Conservation (phyloP, 2,329 filamentous ascomycete species). For the Scytalidium sp. region DNA sequence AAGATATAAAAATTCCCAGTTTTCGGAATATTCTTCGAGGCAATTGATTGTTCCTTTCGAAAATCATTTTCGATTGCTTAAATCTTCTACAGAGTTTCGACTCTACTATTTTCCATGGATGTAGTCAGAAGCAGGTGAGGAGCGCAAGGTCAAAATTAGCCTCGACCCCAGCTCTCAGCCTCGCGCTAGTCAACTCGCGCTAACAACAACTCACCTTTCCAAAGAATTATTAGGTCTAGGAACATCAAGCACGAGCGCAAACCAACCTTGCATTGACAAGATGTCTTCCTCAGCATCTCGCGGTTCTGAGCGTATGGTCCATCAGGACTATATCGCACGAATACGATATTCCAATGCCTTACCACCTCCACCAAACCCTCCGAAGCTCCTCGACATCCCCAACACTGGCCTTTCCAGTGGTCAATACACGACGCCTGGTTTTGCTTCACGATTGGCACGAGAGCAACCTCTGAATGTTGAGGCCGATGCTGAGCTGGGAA, state of each 20-base stretch:
- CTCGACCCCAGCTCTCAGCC: background rate
- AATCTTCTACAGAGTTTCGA: too few species aligned
- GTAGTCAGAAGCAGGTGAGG: too few species aligned
- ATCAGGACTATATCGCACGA: conserved; percentile 96
- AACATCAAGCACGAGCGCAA: background rate
- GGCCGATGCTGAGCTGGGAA: conserved; percentile 94
- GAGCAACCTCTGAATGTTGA: conserved; percentile 96
- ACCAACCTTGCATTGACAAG: background rate
- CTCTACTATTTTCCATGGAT: background rate
- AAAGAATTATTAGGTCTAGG: background rate
- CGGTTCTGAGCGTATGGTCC: conserved; percentile 53
- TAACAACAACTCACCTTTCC: background rate
- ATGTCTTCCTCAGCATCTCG: conserved; percentile 42
- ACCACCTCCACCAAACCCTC: conserved; percentile 88
- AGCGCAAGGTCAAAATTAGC: too few species aligned
- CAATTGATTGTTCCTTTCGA: too few species aligned
- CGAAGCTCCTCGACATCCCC: conserved; percentile 95
- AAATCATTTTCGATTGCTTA: too few species aligned
- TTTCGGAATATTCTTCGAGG: too few species aligned
- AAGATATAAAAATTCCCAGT: too few species aligned
- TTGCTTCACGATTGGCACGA: conserved; percentile 82
- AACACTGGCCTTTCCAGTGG: conserved; percentile 84
- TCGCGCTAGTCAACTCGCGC: background rate
- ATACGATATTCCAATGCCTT: conserved; percentile 95
- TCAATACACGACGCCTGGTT: conserved; percentile 87